A percentile compares a stretch with the other conserved stretches of the same genome.
Evolutionary conservation across 2,329 filamentous ascomycete species (phyloP).

Genomic region (Graphilbum sp.): DNA sequence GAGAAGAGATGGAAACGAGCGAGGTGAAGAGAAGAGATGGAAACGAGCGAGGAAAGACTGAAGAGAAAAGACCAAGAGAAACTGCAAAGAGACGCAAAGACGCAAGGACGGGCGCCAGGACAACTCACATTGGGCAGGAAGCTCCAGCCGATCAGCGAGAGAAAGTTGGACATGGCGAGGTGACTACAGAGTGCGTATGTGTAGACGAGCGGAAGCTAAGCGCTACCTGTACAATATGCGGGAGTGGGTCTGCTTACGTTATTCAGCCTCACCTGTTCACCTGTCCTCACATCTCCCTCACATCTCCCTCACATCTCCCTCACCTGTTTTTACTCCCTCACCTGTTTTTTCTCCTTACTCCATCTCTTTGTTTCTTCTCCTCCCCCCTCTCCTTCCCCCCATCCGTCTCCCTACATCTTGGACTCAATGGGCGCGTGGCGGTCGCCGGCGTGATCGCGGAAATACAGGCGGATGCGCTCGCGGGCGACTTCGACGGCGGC

Average conservation of each 20-base stretch:
- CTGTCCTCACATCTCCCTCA: not conserved
- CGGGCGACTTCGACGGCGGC: slow-evolving; percentile 60
- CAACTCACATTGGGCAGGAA: slow-evolving; percentile 35
- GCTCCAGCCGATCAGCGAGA: slow-evolving; percentile 39
- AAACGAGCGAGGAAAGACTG: too few relatives aligned
- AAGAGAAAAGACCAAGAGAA: too few relatives aligned
- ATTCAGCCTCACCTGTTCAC: too few relatives aligned
- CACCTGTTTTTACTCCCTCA: not conserved
- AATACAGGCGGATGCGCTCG: slow-evolving; percentile 59
- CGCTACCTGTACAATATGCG: too few relatives aligned
- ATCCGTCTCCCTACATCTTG: slow-evolving; percentile 25
- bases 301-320: not conserved
- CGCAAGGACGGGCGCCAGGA: not conserved
- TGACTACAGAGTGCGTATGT: too few relatives aligned
- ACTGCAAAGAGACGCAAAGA: too few relatives aligned
- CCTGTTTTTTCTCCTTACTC: too few relatives aligned
- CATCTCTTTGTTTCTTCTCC: not conserved
- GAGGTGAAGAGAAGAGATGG: too few relatives aligned
- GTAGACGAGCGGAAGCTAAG: too few relatives aligned
- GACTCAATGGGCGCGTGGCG: slow-evolving; percentile 28
- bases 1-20: too few relatives aligned
- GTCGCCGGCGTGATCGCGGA: slow-evolving; percentile 29
- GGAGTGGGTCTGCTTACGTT: too few relatives aligned
- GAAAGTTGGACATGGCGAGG: slow-evolving; percentile 29
- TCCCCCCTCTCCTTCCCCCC: not conserved